Evolutionary conservation across 345 rosid species (phyloP).

Genomic region (Gossypium rotundifolium): DNA sequence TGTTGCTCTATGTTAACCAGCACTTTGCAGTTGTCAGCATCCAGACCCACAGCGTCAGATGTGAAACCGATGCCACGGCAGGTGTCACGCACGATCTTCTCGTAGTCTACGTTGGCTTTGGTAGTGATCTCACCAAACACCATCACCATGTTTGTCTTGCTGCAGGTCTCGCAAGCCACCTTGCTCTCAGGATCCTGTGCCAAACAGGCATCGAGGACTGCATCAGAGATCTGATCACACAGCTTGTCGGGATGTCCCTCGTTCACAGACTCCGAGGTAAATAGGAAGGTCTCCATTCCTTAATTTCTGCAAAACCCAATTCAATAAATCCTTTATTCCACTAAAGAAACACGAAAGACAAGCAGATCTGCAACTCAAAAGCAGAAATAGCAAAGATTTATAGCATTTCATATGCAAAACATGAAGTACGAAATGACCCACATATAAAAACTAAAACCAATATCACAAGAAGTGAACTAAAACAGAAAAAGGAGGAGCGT

Average conservation of each 20-base stretch:
- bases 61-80: conserved; percentile 59
- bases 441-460: not conserved
- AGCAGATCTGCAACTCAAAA: not conserved
- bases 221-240: conserved; percentile 71
- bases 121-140: conserved; percentile 73
- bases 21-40: conserved; percentile 64
- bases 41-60: conserved; percentile 57
- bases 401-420: not conserved
- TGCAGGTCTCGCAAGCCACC: conserved; percentile 73
- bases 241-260: conserved; percentile 84
- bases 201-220: conserved; percentile 61
- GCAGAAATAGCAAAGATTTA: not conserved
- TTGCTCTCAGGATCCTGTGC: conserved; percentile 68
- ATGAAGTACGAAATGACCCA: not conserved
- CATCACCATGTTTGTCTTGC: conserved; percentile 80
- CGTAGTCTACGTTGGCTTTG: conserved; percentile 58
- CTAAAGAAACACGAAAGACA: not conserved
- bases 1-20: conserved; percentile 67
- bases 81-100: conserved; percentile 62
- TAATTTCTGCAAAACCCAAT: not conserved
- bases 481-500: not conserved
- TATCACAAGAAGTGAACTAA: not conserved
- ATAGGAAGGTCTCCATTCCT: conserved; percentile 62
- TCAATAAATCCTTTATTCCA: not conserved
- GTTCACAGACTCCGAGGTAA: conserved; percentile 68